A percentile compares a stretch with the other conserved stretches of the same genome.
phyloP scores from a whole-genome alignment of 495 filamentous ascomycete species.

The Tuber indicum region DNA sequence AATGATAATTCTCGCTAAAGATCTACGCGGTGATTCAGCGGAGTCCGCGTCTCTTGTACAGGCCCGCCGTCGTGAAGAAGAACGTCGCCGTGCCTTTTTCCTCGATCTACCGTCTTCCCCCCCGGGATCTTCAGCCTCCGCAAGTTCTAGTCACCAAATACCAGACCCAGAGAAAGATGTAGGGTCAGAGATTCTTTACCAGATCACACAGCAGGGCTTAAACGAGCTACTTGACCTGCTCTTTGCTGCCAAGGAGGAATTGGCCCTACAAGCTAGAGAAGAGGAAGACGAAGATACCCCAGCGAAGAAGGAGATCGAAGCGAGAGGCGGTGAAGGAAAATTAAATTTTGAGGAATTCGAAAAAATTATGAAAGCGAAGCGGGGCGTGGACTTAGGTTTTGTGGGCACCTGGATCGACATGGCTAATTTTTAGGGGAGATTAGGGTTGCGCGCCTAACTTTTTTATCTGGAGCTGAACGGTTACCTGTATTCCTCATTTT shows the following conservation, averaged over 20 bases:
- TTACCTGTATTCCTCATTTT: not conserved
- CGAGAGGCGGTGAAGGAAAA: slow-evolving; percentile 64
- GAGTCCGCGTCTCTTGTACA: slow-evolving; percentile 6
- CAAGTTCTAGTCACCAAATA: not conserved
- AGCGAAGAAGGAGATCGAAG: slow-evolving; percentile 23
- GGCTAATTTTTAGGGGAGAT: slow-evolving; percentile 50
- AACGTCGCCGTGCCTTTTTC: slow-evolving; percentile 10
- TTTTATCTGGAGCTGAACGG: slow-evolving; percentile 2
- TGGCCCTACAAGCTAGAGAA: slow-evolving; percentile 60
- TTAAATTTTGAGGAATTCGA: slow-evolving; percentile 69
- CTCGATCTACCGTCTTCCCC: slow-evolving; percentile 8
- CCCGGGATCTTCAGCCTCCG: slow-evolving; percentile 3
- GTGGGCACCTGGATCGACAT: slow-evolving; percentile 82
- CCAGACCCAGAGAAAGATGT: slow-evolving; percentile 49
- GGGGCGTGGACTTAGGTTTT: slow-evolving; percentile 61
- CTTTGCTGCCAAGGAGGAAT: slow-evolving; percentile 73
- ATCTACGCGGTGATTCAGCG: slow-evolving; percentile 3
- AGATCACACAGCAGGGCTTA: slow-evolving; percentile 80
- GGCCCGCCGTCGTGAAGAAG: slow-evolving; percentile 5
- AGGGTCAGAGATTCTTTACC: slow-evolving; percentile 82
- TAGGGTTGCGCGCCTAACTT: not conserved
- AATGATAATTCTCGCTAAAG: not conserved
- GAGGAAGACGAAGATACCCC: slow-evolving; percentile 42
- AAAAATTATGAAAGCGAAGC: slow-evolving; percentile 57
- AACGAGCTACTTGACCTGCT: slow-evolving; percentile 84